Conservation (phyloP, 2,329 filamentous ascomycete species). For the Drechslerella stenobrocha region DNA sequence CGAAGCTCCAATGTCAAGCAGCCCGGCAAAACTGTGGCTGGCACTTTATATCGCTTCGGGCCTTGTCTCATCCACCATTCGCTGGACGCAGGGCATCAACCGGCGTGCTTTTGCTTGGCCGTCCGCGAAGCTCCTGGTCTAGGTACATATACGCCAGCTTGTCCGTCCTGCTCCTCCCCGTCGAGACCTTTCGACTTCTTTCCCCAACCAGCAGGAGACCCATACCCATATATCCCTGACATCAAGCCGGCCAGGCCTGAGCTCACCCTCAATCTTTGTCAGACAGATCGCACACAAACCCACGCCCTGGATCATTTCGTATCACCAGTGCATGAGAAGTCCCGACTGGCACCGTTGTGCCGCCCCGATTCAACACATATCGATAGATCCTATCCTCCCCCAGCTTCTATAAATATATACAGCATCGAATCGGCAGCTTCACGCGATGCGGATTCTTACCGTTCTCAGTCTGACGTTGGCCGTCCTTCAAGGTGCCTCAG, state of each 20-base stretch:
- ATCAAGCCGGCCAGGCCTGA: no score
- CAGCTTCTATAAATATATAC: not conserved
- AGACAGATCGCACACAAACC: no score
- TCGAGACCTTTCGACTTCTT: constrained; percentile 11
- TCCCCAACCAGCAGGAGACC: not conserved
- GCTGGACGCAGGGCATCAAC: no score
- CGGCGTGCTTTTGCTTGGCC: no score
- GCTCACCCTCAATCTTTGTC: no score
- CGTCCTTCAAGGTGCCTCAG: constrained; percentile 21
- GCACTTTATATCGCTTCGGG: constrained; percentile 36
- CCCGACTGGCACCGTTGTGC: not conserved
- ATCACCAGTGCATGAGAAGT: constrained; percentile 37
- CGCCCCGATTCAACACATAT: constrained; percentile 1
- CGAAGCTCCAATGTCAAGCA: constrained; percentile 28
- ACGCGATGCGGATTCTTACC: constrained; percentile 35
- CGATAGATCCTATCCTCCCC: not conserved
- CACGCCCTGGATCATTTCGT: constrained; percentile 11
- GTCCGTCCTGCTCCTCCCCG: constrained; percentile 1
- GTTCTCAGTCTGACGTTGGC: constrained; percentile 24
- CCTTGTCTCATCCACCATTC: no score
- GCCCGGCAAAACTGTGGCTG: constrained; percentile 38
- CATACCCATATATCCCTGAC: constrained; percentile 15
- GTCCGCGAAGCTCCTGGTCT: constrained; percentile 21
- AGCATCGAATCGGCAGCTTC: not conserved
- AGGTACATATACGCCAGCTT: constrained; percentile 42